phyloP scores from a whole-genome alignment of 805 yeast genomes.

The Jamesozyma jinghongensis region DNA sequence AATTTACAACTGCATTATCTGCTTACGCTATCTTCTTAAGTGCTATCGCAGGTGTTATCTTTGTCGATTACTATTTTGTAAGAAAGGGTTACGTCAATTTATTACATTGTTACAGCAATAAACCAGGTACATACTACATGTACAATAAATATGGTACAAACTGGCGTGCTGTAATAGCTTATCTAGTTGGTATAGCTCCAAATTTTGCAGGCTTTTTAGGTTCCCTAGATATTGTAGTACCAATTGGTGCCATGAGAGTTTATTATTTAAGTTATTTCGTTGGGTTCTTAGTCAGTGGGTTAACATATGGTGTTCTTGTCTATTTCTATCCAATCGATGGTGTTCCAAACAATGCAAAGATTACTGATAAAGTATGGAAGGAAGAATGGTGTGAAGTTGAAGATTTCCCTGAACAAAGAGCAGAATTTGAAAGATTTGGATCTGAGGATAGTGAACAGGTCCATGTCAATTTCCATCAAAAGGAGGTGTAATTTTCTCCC shows the following conservation, averaged over 20 bases:
- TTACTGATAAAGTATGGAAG: slow-evolving; percentile 42
- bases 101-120: slow-evolving; percentile 52
- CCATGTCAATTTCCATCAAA: neutral
- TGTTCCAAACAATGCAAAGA: slow-evolving; percentile 30
- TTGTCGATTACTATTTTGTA: slow-evolving; percentile 59
- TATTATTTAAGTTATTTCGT: slow-evolving; percentile 68
- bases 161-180: slow-evolving; percentile 80
- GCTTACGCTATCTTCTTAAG: slow-evolving; percentile 80
- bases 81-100: slow-evolving; percentile 63
- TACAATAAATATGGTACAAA: slow-evolving; percentile 58
- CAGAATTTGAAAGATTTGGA: slow-evolving; percentile 12
- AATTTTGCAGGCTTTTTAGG: slow-evolving; percentile 85
- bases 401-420: slow-evolving; percentile 39
- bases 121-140: slow-evolving; percentile 42
- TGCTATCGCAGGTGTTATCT: slow-evolving; percentile 70
- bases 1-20: slow-evolving; percentile 68
- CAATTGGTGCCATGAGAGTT: slow-evolving; percentile 66
- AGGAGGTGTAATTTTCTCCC: neutral
- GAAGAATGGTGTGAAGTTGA: slow-evolving; percentile 60
- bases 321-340: slow-evolving; percentile 46
- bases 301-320: slow-evolving; percentile 46
- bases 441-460: neutral
- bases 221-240: slow-evolving; percentile 69
- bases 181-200: slow-evolving; percentile 70
- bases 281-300: slow-evolving; percentile 56